Evolutionary conservation across 305 asterid genomes (phyloP), one percentile per base, ranked within the genome.

Genomic region (Solanum aculeatissimum): DNA sequence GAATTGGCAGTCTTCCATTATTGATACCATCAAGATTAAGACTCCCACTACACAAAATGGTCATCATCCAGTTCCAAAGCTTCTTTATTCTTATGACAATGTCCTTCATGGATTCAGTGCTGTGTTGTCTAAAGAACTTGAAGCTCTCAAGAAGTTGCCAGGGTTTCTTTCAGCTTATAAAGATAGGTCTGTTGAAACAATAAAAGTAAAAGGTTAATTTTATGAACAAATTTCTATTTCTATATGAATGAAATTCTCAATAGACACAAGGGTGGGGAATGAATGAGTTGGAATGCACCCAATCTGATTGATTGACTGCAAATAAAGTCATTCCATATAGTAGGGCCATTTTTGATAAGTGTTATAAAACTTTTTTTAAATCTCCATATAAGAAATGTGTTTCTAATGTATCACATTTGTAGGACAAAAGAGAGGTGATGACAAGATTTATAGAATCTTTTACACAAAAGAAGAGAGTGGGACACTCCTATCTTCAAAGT

Each of bases 1-100:
- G 15, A 42, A 47, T 12, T 91, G 93, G 93, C 89, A 88, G 60
- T 87, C 90, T 11, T 85, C 89, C 81, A 80, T 82, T 42, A 71
- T 84, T 47, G 55, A 51, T 25, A 18, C 84, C 9, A 45, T 84
- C 74, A 40, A 7, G 69, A 77, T 38, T 14, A 40, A 3, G 80
- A 2, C n/a, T 82, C 16, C 78, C 47, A 72, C 40, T 23, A 6
- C 38, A 7, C 38, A 14, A 43, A 72, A 45, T 23, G 7, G 3
- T 9, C 55, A 53, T 2, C 85, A 51, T 40, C 51, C 21, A 72
- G 13, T 16, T 23, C 42, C 78, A 45, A 82, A 85, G 32, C 71
- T 79, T 27, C n/a, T 82, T 5, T 88, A 88, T 70, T 62, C 87
- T n/a, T 89, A 82, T 27, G 78, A 66, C 15, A 53, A 55, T 80